Evolutionary conservation across 106 monocot genomes (phyloP).

Genomic region (Dendrobium officinale): DNA sequence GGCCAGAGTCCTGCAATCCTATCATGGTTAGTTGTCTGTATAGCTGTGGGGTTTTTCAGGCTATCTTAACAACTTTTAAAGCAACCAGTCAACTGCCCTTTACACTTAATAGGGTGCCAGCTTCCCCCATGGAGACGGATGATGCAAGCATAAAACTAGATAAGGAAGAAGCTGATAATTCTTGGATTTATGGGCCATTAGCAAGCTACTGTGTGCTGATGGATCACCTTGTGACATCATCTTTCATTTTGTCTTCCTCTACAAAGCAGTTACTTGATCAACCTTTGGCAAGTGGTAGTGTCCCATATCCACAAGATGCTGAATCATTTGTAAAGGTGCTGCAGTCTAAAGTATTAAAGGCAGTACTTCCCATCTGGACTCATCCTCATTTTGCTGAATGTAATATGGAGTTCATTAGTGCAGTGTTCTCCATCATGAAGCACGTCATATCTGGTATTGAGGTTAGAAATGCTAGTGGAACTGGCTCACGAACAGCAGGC

Average conservation of each 20-base stretch:
- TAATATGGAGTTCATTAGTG: conserved; percentile 65
- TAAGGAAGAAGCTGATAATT: conserved; percentile 51
- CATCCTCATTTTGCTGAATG: conserved; percentile 77
- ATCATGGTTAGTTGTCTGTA: conserved; percentile 84
- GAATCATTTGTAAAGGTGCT: conserved; percentile 84
- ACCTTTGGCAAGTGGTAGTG: conserved; percentile 45
- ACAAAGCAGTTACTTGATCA: conserved; percentile 89
- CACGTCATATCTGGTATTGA: conserved; percentile 90
- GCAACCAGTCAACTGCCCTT: conserved; percentile 97
- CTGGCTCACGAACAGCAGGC: conserved; percentile 36
- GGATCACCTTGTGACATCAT: conserved; percentile 92
- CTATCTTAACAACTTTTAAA: conserved; percentile 83
- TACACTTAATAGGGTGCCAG: conserved; percentile 62
- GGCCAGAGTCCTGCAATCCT: conserved; percentile 90
- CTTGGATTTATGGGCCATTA: conserved; percentile 92
- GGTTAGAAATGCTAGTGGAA: conserved; percentile 42
- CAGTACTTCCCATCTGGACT: conserved; percentile 92
- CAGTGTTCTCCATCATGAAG: conserved; percentile 82
- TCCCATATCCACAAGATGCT: conserved; percentile 56
- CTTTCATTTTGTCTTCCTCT: conserved; percentile 66
- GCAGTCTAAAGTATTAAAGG: conserved; percentile 87
- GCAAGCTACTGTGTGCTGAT: conserved; percentile 68
- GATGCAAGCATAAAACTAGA: conserved; percentile 37
- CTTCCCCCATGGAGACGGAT: conserved; percentile 97
- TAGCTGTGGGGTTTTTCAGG: conserved; percentile 63